Evolutionary conservation across 176 grass and related monocot genomes (phyloP), one percentile per base, ranked within the genome.

Genomic region (Otatea glauca): DNA sequence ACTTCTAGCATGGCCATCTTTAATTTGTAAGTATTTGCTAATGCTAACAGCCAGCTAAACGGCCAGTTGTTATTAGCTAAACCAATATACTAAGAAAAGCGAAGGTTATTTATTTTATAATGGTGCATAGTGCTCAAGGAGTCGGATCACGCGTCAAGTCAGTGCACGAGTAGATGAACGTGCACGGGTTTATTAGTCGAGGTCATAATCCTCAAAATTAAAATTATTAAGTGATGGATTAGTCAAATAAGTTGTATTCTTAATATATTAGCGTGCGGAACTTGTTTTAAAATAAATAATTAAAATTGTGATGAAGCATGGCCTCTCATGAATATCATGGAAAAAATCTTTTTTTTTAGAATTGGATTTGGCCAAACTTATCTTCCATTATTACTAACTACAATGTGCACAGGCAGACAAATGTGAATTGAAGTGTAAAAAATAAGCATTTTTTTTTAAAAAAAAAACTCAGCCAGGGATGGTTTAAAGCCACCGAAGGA

Each of bases 131-230:
- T 81, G 78, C 78, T 75, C 24, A 87, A 59, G 37, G 77, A 81
- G 69, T 81, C 23, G 69, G 76, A 81, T 75, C 59, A 64, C 69
- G 27, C 38, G 85, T 75, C 69, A 78, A 77, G 39, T 60, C 50
- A 38, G 65, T 81, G 70, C 37, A 47, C 27, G 60, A 75, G 48
- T 81, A 68, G 70, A 87, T 87, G 70, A 68, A 87, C 37, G 12
- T 35, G 78, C 85, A 45, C 58, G 15, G 42, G 60, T 65, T 9
- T 35, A 50, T 42, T 73, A 15, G 9, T 85, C 39, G 32, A 37
- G 29, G 63, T 58, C 17, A 17, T 70, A 18, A 61, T 4, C 2
- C 66, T 61, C 27, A 78, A 65, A 47, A 79, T 29, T 29, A 29
- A 29, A 29, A 29, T 29, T 29, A 29, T 29, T n/a, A n/a, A n/a